Conservation (phyloP, 192 early-diverging fungal genomes). For the Endogone sp. region DNA sequence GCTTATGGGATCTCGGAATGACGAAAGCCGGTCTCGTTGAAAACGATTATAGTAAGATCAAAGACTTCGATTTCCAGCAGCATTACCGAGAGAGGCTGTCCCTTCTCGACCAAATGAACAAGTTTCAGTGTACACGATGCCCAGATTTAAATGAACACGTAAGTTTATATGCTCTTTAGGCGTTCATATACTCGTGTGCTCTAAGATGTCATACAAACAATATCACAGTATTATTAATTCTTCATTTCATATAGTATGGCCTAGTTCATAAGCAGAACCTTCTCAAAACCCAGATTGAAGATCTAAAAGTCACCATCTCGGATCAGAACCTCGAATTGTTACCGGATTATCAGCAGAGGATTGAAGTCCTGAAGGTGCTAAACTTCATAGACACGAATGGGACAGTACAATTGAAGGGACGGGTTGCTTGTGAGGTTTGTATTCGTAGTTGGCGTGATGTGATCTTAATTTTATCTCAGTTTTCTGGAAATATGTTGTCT, state of each 20-base stretch:
- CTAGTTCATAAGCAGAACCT: slow-evolving; percentile 48
- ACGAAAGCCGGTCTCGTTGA: slow-evolving; percentile 47
- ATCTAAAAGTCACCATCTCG: slow-evolving; percentile 73
- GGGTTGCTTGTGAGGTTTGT: slow-evolving; percentile 86
- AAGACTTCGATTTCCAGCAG: slow-evolving; percentile 85
- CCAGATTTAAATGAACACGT: slow-evolving; percentile 77
- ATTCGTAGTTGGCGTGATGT: neutral
- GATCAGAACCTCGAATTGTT: slow-evolving; percentile 91
- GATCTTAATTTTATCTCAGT: neutral
- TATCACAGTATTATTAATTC: neutral
- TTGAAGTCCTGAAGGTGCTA: slow-evolving; percentile 79
- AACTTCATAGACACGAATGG: slow-evolving; percentile 79
- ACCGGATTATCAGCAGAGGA: slow-evolving; percentile 88
- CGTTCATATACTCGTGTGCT: neutral
- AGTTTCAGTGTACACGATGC: slow-evolving; percentile 70
- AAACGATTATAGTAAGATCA: slow-evolving; percentile 82
- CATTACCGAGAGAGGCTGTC: slow-evolving; percentile 54
- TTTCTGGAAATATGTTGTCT: neutral
- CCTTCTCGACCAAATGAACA: slow-evolving; percentile 41
- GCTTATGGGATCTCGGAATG: too few relatives aligned
- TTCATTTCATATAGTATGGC: slow-evolving; percentile 34
- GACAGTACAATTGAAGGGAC: slow-evolving; percentile 92
- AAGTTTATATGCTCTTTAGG: too few relatives aligned
- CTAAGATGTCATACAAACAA: neutral
- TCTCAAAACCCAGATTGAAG: slow-evolving; percentile 67